Conservation (phyloP, 73 alveolate genomes). For the Diophrys sp. region DNA sequence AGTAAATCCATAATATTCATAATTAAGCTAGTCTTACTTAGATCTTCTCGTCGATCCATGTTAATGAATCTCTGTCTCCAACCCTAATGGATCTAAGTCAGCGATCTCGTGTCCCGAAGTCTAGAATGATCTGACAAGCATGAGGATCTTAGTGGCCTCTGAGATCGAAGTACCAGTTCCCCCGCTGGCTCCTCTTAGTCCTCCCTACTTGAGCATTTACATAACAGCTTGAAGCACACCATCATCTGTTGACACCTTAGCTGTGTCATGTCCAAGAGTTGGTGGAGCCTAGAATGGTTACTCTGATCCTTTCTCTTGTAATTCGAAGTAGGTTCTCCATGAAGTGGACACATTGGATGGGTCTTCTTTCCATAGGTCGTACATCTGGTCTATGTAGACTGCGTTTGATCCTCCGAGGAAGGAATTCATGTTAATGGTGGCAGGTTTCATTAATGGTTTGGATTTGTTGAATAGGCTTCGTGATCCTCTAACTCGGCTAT, state of each 20-base stretch:
- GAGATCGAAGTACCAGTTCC: slow-evolving; percentile 6
- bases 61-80: not conserved
- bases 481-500: no score
- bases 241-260: no score
- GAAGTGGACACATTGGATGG: slow-evolving; percentile 75
- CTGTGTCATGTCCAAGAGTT: no score
- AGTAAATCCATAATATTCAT: slow-evolving; percentile 65
- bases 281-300: slow-evolving; percentile 49
- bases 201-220: slow-evolving; percentile 3
- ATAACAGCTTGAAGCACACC: no score
- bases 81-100: slow-evolving; percentile 74
- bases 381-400: slow-evolving; percentile 59
- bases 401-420: no score
- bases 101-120: slow-evolving; percentile 82
- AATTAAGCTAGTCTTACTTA: slow-evolving; percentile 16
- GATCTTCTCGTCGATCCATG: slow-evolving; percentile 4
- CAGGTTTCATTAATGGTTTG: no score
- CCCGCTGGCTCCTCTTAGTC: not conserved
- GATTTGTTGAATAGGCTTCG: no score
- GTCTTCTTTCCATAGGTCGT: slow-evolving; percentile 66
- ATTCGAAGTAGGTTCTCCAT: slow-evolving; percentile 69
- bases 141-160: slow-evolving; percentile 64
- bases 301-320: slow-evolving; percentile 44
- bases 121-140: slow-evolving; percentile 64
- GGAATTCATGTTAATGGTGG: no score